phyloP scores from a whole-genome alignment of 441 rosid genomes.

The Croton laevigatus region DNA sequence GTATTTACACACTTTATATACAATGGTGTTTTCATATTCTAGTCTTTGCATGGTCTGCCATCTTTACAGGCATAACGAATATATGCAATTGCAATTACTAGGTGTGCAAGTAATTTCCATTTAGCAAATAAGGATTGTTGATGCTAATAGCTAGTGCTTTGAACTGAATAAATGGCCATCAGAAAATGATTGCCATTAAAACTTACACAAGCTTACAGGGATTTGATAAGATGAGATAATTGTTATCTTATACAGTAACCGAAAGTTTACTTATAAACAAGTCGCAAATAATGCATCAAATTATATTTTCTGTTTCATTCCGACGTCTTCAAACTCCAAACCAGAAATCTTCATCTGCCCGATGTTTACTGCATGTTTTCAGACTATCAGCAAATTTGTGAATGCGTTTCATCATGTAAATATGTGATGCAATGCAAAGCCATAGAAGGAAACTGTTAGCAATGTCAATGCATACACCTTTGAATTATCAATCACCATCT shows the following conservation, averaged over 20 bases:
- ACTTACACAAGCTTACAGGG: too few relatives aligned
- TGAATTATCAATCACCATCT: not conserved
- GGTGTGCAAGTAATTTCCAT: too few relatives aligned
- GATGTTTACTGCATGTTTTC: slow-evolving; percentile 61
- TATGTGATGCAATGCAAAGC: not conserved
- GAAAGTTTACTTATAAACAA: not conserved
- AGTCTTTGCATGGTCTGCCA: too few relatives aligned
- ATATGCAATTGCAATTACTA: too few relatives aligned
- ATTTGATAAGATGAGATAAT: not conserved
- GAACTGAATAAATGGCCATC: too few relatives aligned
- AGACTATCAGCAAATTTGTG: slow-evolving; percentile 8
- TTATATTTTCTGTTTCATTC: slow-evolving; percentile 20
- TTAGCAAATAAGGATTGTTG: too few relatives aligned
- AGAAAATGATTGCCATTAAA: too few relatives aligned
- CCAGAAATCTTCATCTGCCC: slow-evolving; percentile 78
- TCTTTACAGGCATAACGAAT: too few relatives aligned
- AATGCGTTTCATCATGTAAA: slow-evolving; percentile 1
- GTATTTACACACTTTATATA: slow-evolving; percentile 10
- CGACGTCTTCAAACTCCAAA: slow-evolving; percentile 45
- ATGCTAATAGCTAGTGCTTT: too few relatives aligned
- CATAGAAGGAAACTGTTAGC: not conserved
- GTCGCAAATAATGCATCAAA: not conserved
- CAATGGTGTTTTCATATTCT: slow-evolving; percentile 11
- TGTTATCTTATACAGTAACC: not conserved
- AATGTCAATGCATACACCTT: not conserved